A percentile compares a stretch with the other conserved stretches of the same genome.
These are phyloP conservation scores for Mycena olivaceomarginata DNA, from an alignment of 768 basidiomycete genomes.

Conservation along the genomic window DNA sequence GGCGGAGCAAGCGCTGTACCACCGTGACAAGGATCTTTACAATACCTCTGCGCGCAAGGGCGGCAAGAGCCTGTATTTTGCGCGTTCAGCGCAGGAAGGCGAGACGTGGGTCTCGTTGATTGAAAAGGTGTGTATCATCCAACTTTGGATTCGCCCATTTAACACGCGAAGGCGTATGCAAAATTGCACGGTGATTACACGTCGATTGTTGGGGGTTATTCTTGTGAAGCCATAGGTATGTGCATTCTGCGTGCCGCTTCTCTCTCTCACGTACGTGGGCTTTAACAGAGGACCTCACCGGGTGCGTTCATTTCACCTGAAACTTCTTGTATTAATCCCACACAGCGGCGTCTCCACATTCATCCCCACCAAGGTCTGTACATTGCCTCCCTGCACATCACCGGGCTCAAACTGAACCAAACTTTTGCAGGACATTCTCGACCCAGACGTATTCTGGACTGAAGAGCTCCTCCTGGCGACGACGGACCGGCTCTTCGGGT, in stretches of 20 bases:
- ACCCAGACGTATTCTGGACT: conserved; percentile 70
- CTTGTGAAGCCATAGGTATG: conserved; percentile 64
- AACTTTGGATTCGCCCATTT: background rate
- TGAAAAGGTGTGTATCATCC: conserved; percentile 61
- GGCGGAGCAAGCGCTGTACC: conserved; percentile 67
- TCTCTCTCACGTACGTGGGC: background rate
- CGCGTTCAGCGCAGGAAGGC: conserved; percentile 64
- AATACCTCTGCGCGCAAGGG: conserved; percentile 68
- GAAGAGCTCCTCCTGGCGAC: conserved; percentile 72
- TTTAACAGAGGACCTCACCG: conserved; percentile 69
- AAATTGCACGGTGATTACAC: conserved; percentile 71
- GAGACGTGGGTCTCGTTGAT: conserved; percentile 77
- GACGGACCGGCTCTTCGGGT: conserved; percentile 72
- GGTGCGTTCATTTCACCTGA: conserved; percentile 56
- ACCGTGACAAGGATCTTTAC: conserved; percentile 69
- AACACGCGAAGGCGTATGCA: conserved; percentile 62
- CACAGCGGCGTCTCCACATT: conserved; percentile 66
- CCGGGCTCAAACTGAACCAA: background rate
- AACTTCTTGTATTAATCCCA: background rate
- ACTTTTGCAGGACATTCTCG: conserved; percentile 63
- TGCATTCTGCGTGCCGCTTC: background rate
- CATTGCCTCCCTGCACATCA: background rate
- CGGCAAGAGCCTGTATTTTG: conserved; percentile 70
- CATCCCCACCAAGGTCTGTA: conserved; percentile 61
- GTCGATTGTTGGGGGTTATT: conserved; percentile 57